Base-by-base conservation (phyloP, 768 basidiomycete genomes). In the Suillus subluteus region DNA sequence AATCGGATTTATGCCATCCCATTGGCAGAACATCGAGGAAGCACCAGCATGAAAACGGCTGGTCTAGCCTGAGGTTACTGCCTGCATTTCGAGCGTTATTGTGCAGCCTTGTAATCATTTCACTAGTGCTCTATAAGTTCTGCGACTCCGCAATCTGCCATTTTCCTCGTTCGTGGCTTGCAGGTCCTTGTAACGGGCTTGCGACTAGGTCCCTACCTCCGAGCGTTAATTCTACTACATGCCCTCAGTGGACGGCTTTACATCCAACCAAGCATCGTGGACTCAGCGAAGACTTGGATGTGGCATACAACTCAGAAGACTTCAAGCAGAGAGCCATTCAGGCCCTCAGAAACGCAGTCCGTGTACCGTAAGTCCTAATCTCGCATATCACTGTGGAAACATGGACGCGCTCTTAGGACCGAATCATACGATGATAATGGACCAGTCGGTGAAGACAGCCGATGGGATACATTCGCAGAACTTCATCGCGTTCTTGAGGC, bases 401-500 rank as follows among this genome's bases (percentile, higher is more conserved):
- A 30, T 46, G 32, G 37, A 54, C 48, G 23, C 6, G 41, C 58
- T 44, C 37, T 23, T 55, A 85, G 84, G 35, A 85, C 85, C 16
- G 82, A 82, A 67, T 80, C 80, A 0, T 83, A 74, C 69, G 85
- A 86, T 64, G 73, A 75, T 63, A 84, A 82, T 80, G 76, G 70
- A 0, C 78, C 78, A 0, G 79, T 85, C 11, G 84, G 81, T 26
- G 74, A 78, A 52, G 85, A 86, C 67, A 73, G 78, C 13, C 79
- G 82, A 12, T 70, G 70, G 70, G 38, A 67, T 6, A 50, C 48
- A 21, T 70, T 70, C 21, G 62, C 58, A 21, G 56, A 67, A 52
- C 54, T 70, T n/a, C 70, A 70, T 43, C 43, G 62, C 8, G 62
- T 65, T 21, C 59, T 70, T 15, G 66, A 70, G 30, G 69, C 72